These are phyloP conservation scores for Ogataea hybrid DNA, from an alignment of 1,139 yeast genomes.

Conservation along the genomic window DNA sequence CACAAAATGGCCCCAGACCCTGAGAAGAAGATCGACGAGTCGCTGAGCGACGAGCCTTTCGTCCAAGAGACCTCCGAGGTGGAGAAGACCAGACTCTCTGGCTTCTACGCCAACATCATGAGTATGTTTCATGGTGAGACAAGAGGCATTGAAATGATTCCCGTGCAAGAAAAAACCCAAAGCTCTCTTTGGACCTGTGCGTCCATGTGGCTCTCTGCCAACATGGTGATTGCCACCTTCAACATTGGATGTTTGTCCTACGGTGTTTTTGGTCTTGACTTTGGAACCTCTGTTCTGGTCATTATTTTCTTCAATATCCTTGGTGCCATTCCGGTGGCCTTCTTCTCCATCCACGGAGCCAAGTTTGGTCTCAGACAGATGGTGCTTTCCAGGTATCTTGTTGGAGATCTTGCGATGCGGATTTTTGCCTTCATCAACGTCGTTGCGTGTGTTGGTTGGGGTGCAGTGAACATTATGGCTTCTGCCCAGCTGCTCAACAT, in stretches of 20 bases:
- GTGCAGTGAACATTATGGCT: conserved; percentile 88
- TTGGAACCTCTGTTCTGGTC: conserved; percentile 37
- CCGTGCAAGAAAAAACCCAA: conserved; percentile 66
- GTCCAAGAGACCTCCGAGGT: conserved; percentile 26
- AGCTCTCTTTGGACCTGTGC: conserved; percentile 67
- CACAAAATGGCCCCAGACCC: conserved; percentile 12
- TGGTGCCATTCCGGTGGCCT: conserved; percentile 80
- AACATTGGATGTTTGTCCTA: conserved; percentile 81
- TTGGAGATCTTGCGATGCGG: conserved; percentile 75
- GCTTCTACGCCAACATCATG: conserved; percentile 23
- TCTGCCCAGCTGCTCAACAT: conserved; percentile 82
- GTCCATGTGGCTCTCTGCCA: conserved; percentile 92
- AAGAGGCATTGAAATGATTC: conserved; percentile 66
- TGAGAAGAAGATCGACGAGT: conserved; percentile 25
- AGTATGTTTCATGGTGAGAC: conserved; percentile 47
- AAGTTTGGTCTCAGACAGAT: conserved; percentile 86
- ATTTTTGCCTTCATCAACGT: conserved; percentile 75
- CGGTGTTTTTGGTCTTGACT: conserved; percentile 43
- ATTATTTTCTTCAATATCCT: conserved; percentile 66
- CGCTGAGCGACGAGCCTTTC: conserved; percentile 20
- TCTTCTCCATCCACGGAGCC: conserved; percentile 80
- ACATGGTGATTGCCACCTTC: conserved; percentile 81
- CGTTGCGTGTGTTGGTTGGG: conserved; percentile 96
- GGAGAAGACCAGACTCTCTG: conserved; percentile 11
- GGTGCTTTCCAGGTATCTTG: conserved; percentile 73